Percentiles rank a stretch among this genome's conserved stretches.
Conservation (phyloP, 1,139 yeast genomes). For the Suhomyces anneliseae region DNA sequence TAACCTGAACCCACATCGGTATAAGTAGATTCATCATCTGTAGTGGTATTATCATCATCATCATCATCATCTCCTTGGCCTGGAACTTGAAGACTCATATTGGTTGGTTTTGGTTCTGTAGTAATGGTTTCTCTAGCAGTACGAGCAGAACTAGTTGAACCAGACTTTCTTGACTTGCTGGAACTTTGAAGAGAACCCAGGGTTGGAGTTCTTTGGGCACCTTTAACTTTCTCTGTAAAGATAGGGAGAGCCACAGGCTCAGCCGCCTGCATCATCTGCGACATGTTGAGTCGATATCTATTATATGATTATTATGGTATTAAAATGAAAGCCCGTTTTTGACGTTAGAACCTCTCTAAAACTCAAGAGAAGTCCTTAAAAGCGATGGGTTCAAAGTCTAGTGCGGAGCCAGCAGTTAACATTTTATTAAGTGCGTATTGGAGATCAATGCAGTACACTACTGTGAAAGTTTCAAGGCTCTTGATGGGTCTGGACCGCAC, state of each 20-base stretch:
- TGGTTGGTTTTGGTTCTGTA: constrained; percentile 10
- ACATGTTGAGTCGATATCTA: background rate
- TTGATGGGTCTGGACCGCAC: background rate
- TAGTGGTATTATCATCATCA: constrained; percentile 5
- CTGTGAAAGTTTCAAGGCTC: constrained; percentile 3
- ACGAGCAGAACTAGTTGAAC: background rate
- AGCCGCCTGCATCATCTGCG: background rate
- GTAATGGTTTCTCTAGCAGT: constrained; percentile 5
- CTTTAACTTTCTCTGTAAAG: background rate
- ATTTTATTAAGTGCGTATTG: no score
- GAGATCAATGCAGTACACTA: constrained; percentile 4
- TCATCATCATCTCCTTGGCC: background rate
- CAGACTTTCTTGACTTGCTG: background rate
- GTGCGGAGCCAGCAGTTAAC: no score
- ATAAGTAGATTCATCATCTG: constrained; percentile 12
- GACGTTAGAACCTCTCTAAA: no score
- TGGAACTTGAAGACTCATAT: constrained; percentile 9
- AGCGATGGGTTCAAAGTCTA: no score
- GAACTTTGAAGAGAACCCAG: background rate
- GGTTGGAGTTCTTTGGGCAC: background rate
- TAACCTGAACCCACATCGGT: constrained; percentile 35
- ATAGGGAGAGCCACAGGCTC: background rate
- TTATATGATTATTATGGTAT: background rate
- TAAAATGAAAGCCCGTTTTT: no score
- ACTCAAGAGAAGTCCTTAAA: no score